phyloP scores from a whole-genome alignment of 2,329 filamentous ascomycete species.

The Mycosphaerella arachidis region DNA sequence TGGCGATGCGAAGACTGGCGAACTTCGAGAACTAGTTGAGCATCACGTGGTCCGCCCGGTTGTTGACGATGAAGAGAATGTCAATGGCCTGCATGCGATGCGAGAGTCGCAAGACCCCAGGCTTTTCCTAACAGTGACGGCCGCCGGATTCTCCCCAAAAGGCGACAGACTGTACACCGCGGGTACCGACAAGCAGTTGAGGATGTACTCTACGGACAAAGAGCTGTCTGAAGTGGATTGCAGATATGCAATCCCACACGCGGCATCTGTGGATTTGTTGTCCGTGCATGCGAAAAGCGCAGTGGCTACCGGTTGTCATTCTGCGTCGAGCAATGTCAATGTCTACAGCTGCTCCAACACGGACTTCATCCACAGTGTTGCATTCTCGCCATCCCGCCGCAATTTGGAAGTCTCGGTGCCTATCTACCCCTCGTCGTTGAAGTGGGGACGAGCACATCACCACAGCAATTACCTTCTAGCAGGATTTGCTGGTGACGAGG shows the following conservation, averaged over 20 bases:
- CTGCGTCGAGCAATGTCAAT: constrained; percentile 15
- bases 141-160: constrained; percentile 49
- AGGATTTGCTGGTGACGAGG: constrained; percentile 46
- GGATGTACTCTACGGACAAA: constrained; percentile 31
- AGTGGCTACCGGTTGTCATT: constrained; percentile 21
- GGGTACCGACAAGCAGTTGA: constrained; percentile 51
- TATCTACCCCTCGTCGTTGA: constrained; percentile 43
- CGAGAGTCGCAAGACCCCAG: constrained; percentile 47
- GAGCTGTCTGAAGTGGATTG: constrained; percentile 6
- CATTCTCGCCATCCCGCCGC: constrained; percentile 19
- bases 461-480: constrained; percentile 48
- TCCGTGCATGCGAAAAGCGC: constrained; percentile 28
- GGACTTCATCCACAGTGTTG: neutral
- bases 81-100: constrained; percentile 45
- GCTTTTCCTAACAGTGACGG: constrained; percentile 54
- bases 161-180: constrained; percentile 35
- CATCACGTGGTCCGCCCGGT: constrained; percentile 46
- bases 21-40: constrained; percentile 50
- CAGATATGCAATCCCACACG: constrained; percentile 38
- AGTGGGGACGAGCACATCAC: constrained; percentile 41
- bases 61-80: constrained; percentile 32
- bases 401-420: constrained; percentile 23
- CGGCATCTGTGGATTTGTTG: constrained; percentile 49
- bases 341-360: constrained; percentile 17
- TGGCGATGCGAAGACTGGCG: constrained; percentile 42